phyloP scores from a whole-genome alignment of 139 green algal genomes.

The Raphidocelis subcapitata region DNA sequence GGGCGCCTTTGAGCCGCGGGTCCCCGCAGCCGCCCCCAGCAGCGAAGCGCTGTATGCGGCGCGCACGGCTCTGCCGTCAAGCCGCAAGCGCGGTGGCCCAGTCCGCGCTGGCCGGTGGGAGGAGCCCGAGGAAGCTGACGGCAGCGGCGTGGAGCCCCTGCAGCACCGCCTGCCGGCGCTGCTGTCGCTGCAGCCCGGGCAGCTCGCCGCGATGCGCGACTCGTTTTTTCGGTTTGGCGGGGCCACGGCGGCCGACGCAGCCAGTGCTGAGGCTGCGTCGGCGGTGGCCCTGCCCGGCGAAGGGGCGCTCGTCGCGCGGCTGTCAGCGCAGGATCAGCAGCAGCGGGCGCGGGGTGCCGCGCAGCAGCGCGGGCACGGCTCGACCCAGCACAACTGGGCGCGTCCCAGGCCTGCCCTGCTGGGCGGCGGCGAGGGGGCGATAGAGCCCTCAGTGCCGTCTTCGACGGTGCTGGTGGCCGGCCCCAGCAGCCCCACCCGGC shows the following conservation, averaged over 20 bases:
- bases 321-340: background rate
- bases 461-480: background rate
- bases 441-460: background rate
- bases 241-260: background rate
- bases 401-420: constrained; percentile 4
- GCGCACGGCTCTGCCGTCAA: too few species aligned
- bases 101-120: too few species aligned
- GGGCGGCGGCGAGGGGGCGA: background rate
- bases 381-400: constrained; percentile 12
- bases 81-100: too few species aligned
- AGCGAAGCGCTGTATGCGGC: too few species aligned
- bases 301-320: constrained; percentile 5
- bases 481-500: background rate
- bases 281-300: too few species aligned
- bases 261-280: background rate
- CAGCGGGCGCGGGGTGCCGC: background rate
- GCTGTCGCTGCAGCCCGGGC: constrained; percentile 56
- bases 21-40: too few species aligned
- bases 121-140: background rate
- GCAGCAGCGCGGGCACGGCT: background rate
- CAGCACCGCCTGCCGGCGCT: constrained; percentile 56
- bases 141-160: constrained; percentile 32
- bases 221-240: constrained; percentile 32
- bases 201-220: constrained; percentile 51
- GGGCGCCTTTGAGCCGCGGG: background rate